Evolutionary conservation across 441 rosid genomes (phyloP), one percentile per base, ranked within the genome.

Genomic region (Mallotus japonicus): DNA sequence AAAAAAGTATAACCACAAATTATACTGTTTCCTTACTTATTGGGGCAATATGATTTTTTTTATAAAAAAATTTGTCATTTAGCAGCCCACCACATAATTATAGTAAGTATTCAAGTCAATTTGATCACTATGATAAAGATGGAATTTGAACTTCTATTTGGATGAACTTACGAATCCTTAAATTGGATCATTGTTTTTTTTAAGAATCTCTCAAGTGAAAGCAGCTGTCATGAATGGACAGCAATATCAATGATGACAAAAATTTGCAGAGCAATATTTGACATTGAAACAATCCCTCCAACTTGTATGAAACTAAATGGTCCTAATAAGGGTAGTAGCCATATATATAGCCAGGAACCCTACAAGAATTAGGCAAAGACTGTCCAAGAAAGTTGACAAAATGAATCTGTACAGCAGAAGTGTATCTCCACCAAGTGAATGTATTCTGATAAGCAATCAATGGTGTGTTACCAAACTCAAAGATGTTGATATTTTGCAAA

Each of bases 161-260:
- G 32, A 28, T 28, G 13, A 46, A 20, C 46, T 44, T 71, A 62
- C 42, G 62, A 62, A 54, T 73, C 67, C 63, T 67, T 62, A 55
- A 74, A 28, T 28, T 5, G 40, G 9, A 71, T 60, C 79, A 65
- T 54, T 64, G 62, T 42, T 42, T 42, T 42, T 42, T 8, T 28
- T 28, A 28, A 28, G 32, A 28, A 28, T 28, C 3, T 1, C 32
- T 28, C 32, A 28, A 28, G 32, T 28, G 32, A 28, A 42, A 42
- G 75, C 32, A 28, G 79, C 75, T 82, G 78, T 71, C 73, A 65
- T 16, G 78, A 68, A 70, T 59, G 59, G 75, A 77, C 67, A 79
- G 37, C 69, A 42, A 42, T 28, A 28, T 28, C 3, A 53, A 67
- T 72, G 64, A 77, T 72, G 60, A 55, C 74, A 55, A 71, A 28